Evolutionary conservation across 768 basidiomycete genomes (phyloP).

Genomic region (Royoungia palumana): DNA sequence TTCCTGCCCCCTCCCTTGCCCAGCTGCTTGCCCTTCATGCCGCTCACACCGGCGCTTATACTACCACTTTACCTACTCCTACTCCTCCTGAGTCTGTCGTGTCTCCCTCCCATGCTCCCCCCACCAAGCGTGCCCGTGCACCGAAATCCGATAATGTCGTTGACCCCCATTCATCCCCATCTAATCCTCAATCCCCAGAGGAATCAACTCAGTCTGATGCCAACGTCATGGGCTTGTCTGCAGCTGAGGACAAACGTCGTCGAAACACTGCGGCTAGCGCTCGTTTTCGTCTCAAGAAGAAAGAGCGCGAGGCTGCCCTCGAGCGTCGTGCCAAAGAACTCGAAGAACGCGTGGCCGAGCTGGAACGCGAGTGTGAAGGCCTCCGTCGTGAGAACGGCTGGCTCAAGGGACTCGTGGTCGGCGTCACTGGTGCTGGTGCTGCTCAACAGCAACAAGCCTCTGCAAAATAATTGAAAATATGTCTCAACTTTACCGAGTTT

Average conservation of each 20-base stretch:
- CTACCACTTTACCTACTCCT: constrained; percentile 15
- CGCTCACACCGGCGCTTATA: constrained; percentile 28
- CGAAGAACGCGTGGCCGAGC: constrained; percentile 69
- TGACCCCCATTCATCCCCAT: constrained; percentile 24
- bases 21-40: constrained; percentile 67
- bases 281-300: constrained; percentile 93
- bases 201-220: constrained; percentile 19
- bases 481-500: too few relatives aligned
- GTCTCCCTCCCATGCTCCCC: constrained; percentile 17
- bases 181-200: constrained; percentile 29
- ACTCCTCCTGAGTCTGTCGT: constrained; percentile 14
- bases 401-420: constrained; percentile 87
- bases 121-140: constrained; percentile 53
- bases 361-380: constrained; percentile 90
- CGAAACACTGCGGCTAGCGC: constrained; percentile 92
- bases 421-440: constrained; percentile 71
- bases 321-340: constrained; percentile 85
- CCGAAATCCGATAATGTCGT: constrained; percentile 38
- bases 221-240: constrained; percentile 35
- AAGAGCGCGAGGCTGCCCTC: constrained; percentile 88
- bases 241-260: constrained; percentile 87
- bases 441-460: constrained; percentile 27
- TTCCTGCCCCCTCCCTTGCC: constrained; percentile 54
- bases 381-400: constrained; percentile 88
- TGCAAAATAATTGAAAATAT: constrained; percentile 12